Evolutionary conservation across 331 rosid genomes (phyloP).

Genomic region (Erythrophleum ivorense): DNA sequence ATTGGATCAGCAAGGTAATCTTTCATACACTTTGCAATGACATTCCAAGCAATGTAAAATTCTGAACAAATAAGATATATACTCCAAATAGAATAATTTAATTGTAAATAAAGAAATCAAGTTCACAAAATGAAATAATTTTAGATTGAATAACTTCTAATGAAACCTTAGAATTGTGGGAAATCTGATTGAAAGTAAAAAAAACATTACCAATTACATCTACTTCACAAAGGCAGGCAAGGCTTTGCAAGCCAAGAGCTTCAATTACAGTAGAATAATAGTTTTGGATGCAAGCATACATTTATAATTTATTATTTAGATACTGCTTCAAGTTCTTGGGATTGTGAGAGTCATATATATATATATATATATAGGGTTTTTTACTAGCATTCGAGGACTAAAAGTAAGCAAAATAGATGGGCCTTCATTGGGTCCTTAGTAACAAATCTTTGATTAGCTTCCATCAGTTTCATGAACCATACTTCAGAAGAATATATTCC

Average conservation of each 20-base stretch:
- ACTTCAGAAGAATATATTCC: slow-evolving; percentile 96
- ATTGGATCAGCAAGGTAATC: slow-evolving; percentile 61
- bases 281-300: too few relatives aligned
- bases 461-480: slow-evolving; percentile 88
- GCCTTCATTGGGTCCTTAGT: slow-evolving; percentile 66
- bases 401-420: slow-evolving; percentile 83
- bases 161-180: not conserved
- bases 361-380: slow-evolving; percentile 58
- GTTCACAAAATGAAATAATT: slow-evolving; percentile 25
- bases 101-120: slow-evolving; percentile 18
- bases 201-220: slow-evolving; percentile 78
- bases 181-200: slow-evolving; percentile 30
- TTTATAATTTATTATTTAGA: slow-evolving; percentile 43
- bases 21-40: slow-evolving; percentile 68
- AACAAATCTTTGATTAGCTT: slow-evolving; percentile 61
- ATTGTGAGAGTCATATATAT: slow-evolving; percentile 64
- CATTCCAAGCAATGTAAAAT: slow-evolving; percentile 97
- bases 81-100: slow-evolving; percentile 37
- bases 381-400: slow-evolving; percentile 69
- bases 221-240: slow-evolving; percentile 93
- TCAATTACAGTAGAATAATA: slow-evolving; percentile 46
- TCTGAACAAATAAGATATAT: slow-evolving; percentile 53
- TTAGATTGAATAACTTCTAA: not conserved
- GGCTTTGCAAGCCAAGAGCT: slow-evolving; percentile 95
- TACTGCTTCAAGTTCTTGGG: slow-evolving; percentile 53